Conservation (phyloP, 202 grass and related monocot genomes). For the Schoenoplectus tabernaemontani region DNA sequence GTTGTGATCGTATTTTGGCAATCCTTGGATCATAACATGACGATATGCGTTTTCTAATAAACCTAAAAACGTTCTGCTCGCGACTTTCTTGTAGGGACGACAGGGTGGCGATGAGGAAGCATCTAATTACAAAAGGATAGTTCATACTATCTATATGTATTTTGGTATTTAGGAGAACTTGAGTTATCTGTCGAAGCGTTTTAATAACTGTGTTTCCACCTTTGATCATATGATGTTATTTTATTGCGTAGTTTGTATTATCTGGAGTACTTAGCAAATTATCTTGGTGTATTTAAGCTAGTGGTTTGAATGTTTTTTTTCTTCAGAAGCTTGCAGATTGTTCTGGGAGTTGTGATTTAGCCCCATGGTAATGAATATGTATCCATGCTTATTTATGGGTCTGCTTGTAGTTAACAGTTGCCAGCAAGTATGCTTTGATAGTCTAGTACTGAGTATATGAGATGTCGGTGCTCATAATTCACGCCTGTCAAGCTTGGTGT, state of each 20-base stretch:
- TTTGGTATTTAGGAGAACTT: neutral
- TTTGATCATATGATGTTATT: neutral
- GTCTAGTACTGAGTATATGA: neutral
- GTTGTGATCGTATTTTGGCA: neutral
- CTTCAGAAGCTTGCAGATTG: neutral
- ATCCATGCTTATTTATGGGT: neutral
- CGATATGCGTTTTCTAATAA: constrained; percentile 22
- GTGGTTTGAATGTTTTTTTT: neutral
- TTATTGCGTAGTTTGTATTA: constrained; percentile 7
- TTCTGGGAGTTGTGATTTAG: neutral
- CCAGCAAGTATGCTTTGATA: too few species aligned
- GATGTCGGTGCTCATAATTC: neutral
- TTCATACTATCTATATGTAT: constrained; percentile 6
- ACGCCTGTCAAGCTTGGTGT: neutral
- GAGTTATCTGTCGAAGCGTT: neutral
- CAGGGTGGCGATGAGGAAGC: constrained; percentile 18
- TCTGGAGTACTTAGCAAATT: neutral
- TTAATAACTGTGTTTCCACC: constrained; percentile 2
- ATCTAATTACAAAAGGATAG: neutral
- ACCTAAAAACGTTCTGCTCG: constrained; percentile 19
- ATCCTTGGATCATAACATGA: constrained; percentile 18
- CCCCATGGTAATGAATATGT: neutral
- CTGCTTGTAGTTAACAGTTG: neutral
- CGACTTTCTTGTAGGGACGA: constrained; percentile 26
- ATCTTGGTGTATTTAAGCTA: neutral